Evolutionary conservation across 2,329 filamentous ascomycete genomes (phyloP).

Genomic region (Aspergillus sp.): DNA sequence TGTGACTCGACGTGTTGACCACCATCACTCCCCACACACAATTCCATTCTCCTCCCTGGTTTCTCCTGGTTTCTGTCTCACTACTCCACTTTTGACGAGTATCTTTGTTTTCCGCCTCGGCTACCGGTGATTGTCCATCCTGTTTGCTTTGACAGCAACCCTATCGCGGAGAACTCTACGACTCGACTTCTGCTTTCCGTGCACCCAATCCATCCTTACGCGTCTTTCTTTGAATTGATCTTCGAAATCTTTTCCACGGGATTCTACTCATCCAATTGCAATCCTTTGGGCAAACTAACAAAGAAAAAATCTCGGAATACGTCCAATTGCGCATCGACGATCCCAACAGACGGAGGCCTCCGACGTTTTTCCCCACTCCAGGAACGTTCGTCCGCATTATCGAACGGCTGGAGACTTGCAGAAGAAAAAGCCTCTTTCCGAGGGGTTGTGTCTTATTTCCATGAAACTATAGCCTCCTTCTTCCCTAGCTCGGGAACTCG

Average conservation of each 20-base stretch:
- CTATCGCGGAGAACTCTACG: background rate
- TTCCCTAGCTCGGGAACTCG: conserved; percentile 13
- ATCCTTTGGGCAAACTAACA: background rate
- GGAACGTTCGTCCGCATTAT: background rate
- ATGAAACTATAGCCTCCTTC: conserved; percentile 5
- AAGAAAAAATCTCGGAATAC: background rate
- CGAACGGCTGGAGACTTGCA: conserved; percentile 8
- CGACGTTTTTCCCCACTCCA: background rate
- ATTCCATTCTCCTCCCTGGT: background rate
- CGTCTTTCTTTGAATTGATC: background rate
- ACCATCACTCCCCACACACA: background rate
- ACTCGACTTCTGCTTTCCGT: conserved; percentile 3
- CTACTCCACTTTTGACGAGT: background rate
- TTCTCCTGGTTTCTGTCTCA: background rate
- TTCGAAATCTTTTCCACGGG: background rate
- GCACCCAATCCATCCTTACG: background rate
- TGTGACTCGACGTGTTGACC: background rate
- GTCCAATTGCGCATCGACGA: background rate
- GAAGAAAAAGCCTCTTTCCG: conserved; percentile 9
- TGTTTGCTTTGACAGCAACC: conserved; percentile 6
- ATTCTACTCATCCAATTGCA: background rate
- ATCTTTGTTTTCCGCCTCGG: background rate
- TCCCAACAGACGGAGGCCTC: background rate
- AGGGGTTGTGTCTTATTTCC: background rate
- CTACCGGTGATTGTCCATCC: background rate